Evolutionary conservation across 768 basidiomycete genomes (phyloP).

Genomic region (Serendipita sp.): DNA sequence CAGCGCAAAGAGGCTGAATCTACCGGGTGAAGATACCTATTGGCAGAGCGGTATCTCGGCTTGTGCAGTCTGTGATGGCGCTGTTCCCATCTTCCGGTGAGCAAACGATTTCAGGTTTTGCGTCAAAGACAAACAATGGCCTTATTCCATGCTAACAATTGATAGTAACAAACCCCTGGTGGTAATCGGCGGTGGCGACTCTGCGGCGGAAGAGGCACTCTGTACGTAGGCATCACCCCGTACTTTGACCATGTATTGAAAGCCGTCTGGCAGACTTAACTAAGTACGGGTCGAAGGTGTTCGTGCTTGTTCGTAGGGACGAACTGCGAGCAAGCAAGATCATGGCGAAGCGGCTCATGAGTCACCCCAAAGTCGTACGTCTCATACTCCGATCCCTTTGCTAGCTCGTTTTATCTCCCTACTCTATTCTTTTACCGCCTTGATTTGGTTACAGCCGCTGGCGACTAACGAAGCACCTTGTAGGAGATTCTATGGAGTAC

Average conservation of each 20-base stretch:
- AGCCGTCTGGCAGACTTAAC: constrained; percentile 48
- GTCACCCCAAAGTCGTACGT: constrained; percentile 79
- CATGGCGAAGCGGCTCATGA: constrained; percentile 85
- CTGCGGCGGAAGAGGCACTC: constrained; percentile 94
- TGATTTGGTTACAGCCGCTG: no score
- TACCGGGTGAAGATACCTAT: constrained; percentile 86
- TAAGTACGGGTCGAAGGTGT: constrained; percentile 93
- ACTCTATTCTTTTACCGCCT: no score
- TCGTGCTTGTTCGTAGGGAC: constrained; percentile 83
- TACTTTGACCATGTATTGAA: background rate
- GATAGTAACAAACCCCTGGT: constrained; percentile 82
- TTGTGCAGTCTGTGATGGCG: constrained; percentile 97
- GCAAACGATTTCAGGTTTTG: constrained; percentile 10
- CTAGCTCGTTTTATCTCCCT: no score
- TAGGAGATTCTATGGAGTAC: constrained; percentile 71
- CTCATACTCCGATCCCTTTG: no score
- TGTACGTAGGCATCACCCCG: constrained; percentile 41
- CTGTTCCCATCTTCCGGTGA: constrained; percentile 92
- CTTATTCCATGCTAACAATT: background rate
- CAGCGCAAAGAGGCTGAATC: constrained; percentile 77
- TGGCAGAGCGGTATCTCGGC: constrained; percentile 99
- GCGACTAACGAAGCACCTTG: background rate
- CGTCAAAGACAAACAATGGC: no score
- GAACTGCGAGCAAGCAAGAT: constrained; percentile 95
- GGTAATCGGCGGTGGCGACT: constrained; percentile 96